Evolutionary conservation across 2,329 filamentous ascomycete species (phyloP), one percentile per base, ranked within the genome.

Genomic region (Cordyceps cateniannulata): DNA sequence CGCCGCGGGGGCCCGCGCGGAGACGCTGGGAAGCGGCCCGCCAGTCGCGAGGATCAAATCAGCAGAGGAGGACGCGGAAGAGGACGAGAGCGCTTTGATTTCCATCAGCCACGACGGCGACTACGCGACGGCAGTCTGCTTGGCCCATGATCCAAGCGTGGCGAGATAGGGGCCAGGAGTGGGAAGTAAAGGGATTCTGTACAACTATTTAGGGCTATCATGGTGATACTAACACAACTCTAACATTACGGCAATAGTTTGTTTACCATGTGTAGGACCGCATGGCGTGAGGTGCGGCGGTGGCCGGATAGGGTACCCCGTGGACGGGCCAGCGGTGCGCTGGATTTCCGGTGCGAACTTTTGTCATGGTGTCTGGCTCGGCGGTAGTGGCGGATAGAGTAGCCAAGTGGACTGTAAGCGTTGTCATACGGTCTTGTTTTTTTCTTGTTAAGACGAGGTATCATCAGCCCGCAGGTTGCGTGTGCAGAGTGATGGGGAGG

Each of bases 81-180:
- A 63, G 45, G 71, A 78, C 62, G 81, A 85, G 65, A 77, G 85
- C 54, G 91, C 86, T 16, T 79, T 84, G 68, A 71, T 96, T 49
- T 93, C 88, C 62, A 96, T 97, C 67, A 95, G 89, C 68, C 93
- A 97, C 71, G 93, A 97, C 72, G 87, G 84, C 2, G 87, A 91
- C 8, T 96, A 92, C 74, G 91, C 91, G 10, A 86, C 82, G 22
- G 89, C 88, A 7, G 79, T 87, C 1, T 89, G 87, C 64, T 65
- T 91, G 38, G 85, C 82, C n/a, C 66, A 68, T 29, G 69, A 73
- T 10, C 62, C 63, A 29, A 29, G 51, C 25, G 25, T 45, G 29
- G 44, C 35, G 47, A 40, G 32, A 27, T n/a, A 22, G 25, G 6
- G 45, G 25, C 7, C 3, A 12, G 8, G 24, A 16, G 40, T 3